Percentiles rank a stretch among this genome's conserved stretches.
phyloP scores from a whole-genome alignment of 2,329 filamentous ascomycete genomes.

The Trichoderma simmonsii region DNA sequence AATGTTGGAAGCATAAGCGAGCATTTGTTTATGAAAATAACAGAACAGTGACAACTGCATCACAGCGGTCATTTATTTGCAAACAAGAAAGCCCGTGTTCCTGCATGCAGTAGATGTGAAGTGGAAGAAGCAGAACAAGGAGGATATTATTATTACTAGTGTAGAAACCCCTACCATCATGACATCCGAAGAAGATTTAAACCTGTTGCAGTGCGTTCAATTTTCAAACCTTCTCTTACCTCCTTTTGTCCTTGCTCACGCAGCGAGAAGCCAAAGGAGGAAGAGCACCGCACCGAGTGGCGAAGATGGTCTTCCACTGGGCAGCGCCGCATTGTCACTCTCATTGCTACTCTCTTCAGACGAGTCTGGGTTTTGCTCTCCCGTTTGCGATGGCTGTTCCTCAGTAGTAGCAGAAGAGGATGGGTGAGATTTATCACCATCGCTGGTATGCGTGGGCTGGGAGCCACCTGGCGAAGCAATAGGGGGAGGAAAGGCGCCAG shows the following conservation, averaged over 20 bases:
- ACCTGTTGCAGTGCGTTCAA: not conserved
- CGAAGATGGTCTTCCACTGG: slow-evolving; percentile 12
- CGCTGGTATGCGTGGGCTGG: not conserved
- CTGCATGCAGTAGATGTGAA: not conserved
- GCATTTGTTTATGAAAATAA: slow-evolving; percentile 14
- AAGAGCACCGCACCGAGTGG: slow-evolving; percentile 19
- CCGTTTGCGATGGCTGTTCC: slow-evolving; percentile 5
- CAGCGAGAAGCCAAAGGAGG: slow-evolving; percentile 20
- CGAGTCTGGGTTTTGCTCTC: not conserved
- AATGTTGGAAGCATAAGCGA: slow-evolving; percentile 18
- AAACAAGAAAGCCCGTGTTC: not conserved
- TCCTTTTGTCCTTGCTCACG: not conserved
- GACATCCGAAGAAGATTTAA: not conserved
- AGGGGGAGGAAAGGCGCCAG: slow-evolving; percentile 13
- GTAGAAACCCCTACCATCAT: not conserved
- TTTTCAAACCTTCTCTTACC: not conserved
- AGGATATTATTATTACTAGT: not conserved
- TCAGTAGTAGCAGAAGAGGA: not conserved
- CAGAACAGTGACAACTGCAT: not conserved
- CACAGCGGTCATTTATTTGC: not conserved
- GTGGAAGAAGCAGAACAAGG: not conserved
- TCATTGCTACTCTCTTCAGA: not conserved
- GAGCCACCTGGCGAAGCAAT: not conserved
- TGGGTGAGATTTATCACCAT: not conserved
- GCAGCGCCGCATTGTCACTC: slow-evolving; percentile 14